Evolutionary conservation across 1,284 basidiomycete species (phyloP).

Genomic region (Marasmius oreades): DNA sequence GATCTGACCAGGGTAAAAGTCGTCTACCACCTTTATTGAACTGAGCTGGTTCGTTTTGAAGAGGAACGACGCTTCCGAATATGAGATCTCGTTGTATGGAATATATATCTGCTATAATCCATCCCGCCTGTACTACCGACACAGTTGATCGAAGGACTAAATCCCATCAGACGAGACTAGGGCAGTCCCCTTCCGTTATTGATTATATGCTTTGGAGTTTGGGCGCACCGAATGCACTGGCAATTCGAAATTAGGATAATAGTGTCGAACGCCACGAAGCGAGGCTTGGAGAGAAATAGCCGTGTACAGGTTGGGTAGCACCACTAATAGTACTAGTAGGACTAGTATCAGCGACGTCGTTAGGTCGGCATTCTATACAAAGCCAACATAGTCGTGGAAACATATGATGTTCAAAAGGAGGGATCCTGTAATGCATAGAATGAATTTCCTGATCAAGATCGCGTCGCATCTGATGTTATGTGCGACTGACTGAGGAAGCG

Average conservation of each 20-base stretch:
- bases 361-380: too few species aligned
- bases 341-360: too few species aligned
- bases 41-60: background rate
- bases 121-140: too few species aligned
- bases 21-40: background rate
- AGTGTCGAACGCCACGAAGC: background rate
- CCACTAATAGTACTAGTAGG: too few species aligned
- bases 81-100: too few species aligned
- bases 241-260: background rate
- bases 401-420: too few species aligned
- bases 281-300: background rate
- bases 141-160: too few species aligned
- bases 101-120: too few species aligned
- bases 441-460: background rate
- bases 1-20: background rate
- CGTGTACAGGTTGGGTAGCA: too few species aligned
- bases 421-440: too few species aligned
- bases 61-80: background rate
- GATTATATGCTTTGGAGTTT: background rate
- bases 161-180: background rate
- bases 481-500: background rate
- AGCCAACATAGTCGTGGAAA: too few species aligned
- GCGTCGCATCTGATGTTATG: background rate
- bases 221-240: too few species aligned
- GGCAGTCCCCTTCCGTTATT: background rate